Evolutionary conservation across 2,329 filamentous ascomycete species (phyloP).

Genomic region (Aureobasidium subglaciale): DNA sequence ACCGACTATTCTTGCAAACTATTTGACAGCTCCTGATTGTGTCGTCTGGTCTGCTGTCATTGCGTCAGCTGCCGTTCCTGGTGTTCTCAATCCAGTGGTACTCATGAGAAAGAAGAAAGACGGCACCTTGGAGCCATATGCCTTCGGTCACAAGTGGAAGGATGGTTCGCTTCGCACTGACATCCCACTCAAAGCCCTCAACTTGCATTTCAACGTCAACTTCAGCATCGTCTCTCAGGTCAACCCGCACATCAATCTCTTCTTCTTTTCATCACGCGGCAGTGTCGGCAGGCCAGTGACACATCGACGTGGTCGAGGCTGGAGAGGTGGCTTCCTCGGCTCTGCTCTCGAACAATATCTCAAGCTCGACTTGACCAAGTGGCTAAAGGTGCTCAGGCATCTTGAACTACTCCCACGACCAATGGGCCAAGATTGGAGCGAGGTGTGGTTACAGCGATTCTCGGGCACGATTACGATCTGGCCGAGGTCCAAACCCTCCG

Average conservation of each 20-base stretch:
- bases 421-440: constrained; percentile 90
- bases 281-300: constrained; percentile 89
- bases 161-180: constrained; percentile 91
- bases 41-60: constrained; percentile 97
- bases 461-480: constrained; percentile 93
- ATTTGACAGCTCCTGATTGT: constrained; percentile 89
- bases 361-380: constrained; percentile 94
- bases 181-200: constrained; percentile 88
- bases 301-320: constrained; percentile 85
- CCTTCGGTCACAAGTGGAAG: constrained; percentile 99
- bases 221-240: constrained; percentile 86
- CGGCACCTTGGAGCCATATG: constrained; percentile 77
- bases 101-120: constrained; percentile 78
- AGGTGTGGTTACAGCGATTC: constrained; percentile 93
- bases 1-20: constrained; percentile 86
- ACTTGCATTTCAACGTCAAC: constrained; percentile 96
- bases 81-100: constrained; percentile 90
- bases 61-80: constrained; percentile 89
- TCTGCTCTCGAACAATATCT: constrained; percentile 89
- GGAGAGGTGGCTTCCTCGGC: constrained; percentile 91
- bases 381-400: constrained; percentile 89
- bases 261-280: constrained; percentile 94
- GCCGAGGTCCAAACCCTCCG: constrained; percentile 71
- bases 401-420: constrained; percentile 85
- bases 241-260: constrained; percentile 96